These are phyloP conservation scores for Auricularia auricula-judae DNA, from an alignment of 768 basidiomycete genomes.

Conservation along the genomic window DNA sequence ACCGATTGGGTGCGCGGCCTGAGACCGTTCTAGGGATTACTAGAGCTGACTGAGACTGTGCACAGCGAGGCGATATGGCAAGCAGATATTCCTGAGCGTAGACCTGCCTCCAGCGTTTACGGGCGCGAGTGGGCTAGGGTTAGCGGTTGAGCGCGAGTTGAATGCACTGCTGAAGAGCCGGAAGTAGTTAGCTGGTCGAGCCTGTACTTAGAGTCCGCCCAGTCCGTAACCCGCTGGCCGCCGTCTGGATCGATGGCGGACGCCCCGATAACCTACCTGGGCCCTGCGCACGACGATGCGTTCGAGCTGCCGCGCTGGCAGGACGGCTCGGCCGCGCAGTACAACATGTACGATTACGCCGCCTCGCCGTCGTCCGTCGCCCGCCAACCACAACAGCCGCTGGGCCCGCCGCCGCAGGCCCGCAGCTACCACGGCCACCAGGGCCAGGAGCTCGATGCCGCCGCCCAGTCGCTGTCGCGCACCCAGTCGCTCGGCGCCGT, in stretches of 20 bases:
- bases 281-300: not conserved
- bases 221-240: conserved; percentile 7
- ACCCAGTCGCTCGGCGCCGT: conserved; percentile 55
- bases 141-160: conserved; percentile 45
- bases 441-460: conserved; percentile 7
- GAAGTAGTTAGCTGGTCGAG: conserved; percentile 19
- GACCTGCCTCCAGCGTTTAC: conserved; percentile 37
- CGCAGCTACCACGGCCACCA: conserved; percentile 46
- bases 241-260: not conserved
- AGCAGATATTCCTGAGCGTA: conserved; percentile 63
- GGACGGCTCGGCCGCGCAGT: not conserved
- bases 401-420: conserved; percentile 44
- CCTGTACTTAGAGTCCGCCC: conserved; percentile 3
- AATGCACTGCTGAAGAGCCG: conserved; percentile 43
- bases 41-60: conserved; percentile 8
- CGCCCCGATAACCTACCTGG: not conserved
- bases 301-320: conserved; percentile 1
- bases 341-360: conserved; percentile 17
- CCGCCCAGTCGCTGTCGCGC: conserved; percentile 37
- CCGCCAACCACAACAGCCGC: conserved; percentile 31
- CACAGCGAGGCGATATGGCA: conserved; percentile 53
- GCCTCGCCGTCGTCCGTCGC: conserved; percentile 33
- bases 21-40: conserved; percentile 6
- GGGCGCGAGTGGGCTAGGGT: conserved; percentile 35
- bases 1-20: conserved; percentile 55